These are phyloP conservation scores for Phascolomyces articulosus DNA, from an alignment of 371 early-diverging fungal species.

Conservation along the genomic window DNA sequence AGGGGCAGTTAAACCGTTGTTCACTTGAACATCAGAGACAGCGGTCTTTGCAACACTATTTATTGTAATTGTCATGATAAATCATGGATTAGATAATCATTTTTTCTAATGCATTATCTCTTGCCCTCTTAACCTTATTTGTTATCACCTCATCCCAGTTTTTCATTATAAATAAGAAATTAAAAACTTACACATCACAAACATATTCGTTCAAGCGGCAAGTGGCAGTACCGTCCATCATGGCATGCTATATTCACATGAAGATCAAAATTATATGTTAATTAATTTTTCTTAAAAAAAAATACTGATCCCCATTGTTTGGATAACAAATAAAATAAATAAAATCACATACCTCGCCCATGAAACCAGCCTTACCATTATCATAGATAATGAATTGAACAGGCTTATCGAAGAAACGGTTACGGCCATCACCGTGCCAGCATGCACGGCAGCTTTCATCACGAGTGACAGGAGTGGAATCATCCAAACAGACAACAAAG, in stretches of 20 bases:
- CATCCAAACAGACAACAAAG: conserved; percentile 90
- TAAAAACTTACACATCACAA: conserved; percentile 40
- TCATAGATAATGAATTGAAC: conserved; percentile 93
- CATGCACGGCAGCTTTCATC: conserved; percentile 82
- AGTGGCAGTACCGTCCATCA: conserved; percentile 97
- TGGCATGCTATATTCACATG: conserved; percentile 70
- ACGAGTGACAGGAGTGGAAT: conserved; percentile 77
- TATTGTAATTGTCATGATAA: too few species aligned
- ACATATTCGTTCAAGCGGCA: conserved; percentile 74
- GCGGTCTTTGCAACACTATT: conserved; percentile 48
- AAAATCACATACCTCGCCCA: conserved; percentile 71
- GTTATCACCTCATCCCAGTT: too few species aligned
- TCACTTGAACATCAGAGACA: conserved; percentile 65
- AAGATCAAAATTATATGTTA: too few species aligned
- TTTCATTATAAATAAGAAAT: too few species aligned
- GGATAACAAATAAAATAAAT: not conserved
- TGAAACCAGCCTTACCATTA: conserved; percentile 95
- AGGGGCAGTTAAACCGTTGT: conserved; percentile 65
- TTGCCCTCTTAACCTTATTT: too few species aligned
- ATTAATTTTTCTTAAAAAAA: too few species aligned
- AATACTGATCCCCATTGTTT: too few species aligned
- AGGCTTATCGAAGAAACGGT: conserved; percentile 95
- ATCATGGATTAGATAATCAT: too few species aligned
- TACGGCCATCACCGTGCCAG: conserved; percentile 95
- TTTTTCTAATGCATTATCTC: too few species aligned